Evolutionary conservation across 441 rosid species (phyloP).

Genomic region (Raphanus hybrid): DNA sequence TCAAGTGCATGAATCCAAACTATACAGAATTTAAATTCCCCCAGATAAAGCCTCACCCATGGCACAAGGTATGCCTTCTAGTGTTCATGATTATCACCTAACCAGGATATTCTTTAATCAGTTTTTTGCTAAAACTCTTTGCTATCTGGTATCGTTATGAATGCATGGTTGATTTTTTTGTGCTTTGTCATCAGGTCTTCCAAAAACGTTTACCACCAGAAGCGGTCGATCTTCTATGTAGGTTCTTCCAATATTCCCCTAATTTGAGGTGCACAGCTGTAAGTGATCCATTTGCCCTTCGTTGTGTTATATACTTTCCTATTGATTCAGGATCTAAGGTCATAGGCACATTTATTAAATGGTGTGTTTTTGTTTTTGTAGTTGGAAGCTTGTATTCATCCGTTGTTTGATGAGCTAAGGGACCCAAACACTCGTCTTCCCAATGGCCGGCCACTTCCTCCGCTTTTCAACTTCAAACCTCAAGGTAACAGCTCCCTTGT

Average conservation of each 20-base stretch:
- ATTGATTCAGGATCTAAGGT: conserved; percentile 2
- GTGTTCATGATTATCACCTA: conserved; percentile 16
- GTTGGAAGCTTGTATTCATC: conserved; percentile 95
- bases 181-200: conserved; percentile 63
- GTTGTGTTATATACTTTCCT: neutral
- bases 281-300: conserved; percentile 45
- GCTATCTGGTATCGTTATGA: too few relatives aligned
- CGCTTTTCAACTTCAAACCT: conserved; percentile 84
- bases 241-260: conserved; percentile 99
- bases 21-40: conserved; percentile 98
- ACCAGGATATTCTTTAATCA: conserved; percentile 9
- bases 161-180: too few relatives aligned
- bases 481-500: conserved; percentile 54
- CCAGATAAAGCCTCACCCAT: conserved; percentile 99
- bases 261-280: conserved; percentile 98
- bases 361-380: conserved; percentile 38
- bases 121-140: too few relatives aligned
- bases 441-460: conserved; percentile 63
- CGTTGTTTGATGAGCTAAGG: conserved; percentile 93
- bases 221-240: conserved; percentile 95
- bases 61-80: conserved; percentile 83
- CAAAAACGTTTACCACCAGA: conserved; percentile 97
- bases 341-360: neutral
- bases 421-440: conserved; percentile 92
- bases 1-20: conserved; percentile 99